Percentiles rank a stretch among this genome's conserved stretches.
These are phyloP conservation scores for Anethum foeniculum DNA, from an alignment of 140 eudicot genomes.

Conservation along the genomic window DNA sequence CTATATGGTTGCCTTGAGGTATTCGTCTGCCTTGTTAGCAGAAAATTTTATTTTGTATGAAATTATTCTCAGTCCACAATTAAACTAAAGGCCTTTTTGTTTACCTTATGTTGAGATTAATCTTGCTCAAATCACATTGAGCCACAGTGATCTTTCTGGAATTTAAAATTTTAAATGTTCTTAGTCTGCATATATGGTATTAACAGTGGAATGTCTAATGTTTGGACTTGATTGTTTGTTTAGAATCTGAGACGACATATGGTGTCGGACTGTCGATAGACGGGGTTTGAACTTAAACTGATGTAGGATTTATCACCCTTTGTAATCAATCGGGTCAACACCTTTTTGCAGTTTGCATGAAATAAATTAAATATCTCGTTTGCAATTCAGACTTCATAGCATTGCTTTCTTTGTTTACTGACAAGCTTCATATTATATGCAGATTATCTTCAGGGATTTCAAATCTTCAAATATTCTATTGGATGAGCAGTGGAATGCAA, in stretches of 20 bases:
- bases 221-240: neutral
- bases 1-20: neutral
- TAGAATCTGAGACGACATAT: neutral
- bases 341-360: neutral
- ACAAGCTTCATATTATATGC: slow-evolving; percentile 9
- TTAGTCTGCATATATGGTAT: neutral
- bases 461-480: slow-evolving; percentile 86
- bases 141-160: neutral
- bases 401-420: neutral
- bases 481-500: slow-evolving; percentile 86
- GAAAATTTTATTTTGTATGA: neutral
- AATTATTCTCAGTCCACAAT: neutral
- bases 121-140: neutral
- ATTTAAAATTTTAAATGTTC: neutral
- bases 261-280: neutral
- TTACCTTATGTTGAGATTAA: neutral
- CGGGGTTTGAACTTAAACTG: neutral
- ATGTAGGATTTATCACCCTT: neutral
- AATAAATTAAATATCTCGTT: neutral
- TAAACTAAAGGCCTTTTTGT: neutral
- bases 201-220: neutral
- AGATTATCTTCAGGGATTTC: slow-evolving; percentile 92
- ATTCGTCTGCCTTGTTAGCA: neutral
- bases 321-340: neutral
- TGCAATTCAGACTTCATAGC: neutral